Base-by-base conservation (phyloP, 768 basidiomycete genomes). In the Boletus vinaceobasis region DNA sequence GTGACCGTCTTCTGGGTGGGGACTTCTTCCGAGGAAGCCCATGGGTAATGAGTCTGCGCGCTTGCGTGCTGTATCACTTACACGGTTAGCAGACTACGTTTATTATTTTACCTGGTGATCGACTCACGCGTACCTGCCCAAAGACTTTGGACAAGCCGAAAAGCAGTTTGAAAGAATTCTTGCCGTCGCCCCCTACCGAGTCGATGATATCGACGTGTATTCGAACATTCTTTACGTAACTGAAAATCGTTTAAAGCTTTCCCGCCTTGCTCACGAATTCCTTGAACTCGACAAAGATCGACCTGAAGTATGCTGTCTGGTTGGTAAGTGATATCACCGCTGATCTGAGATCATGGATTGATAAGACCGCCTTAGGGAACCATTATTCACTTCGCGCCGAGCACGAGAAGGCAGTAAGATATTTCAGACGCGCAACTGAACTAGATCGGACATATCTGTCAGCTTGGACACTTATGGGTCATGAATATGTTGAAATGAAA, bases 401-500 rank as follows among this genome's bases (percentile, higher is more conserved):
- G 65, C 94, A 98, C 71, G 93, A 93, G 69, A 95, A 96, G 73
- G 94, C 97, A 1, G 87, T 98, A 60, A 88, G 88, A 64, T 98
- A 98, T 72, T 98, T 98, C 73, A 81, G 88, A 59, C 82, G 95
- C 55, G 93, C 96, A 8, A 90, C 94, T n/a, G 88, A 95, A 65
- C 82, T 99, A 44, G 95, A 99, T 70, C 83, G 90, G 52, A 94
- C 90, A 2, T 98, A 94, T 72, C 79, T 98, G 43, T 90, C 94
- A 7, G 97, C 97, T 6, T 99, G 97, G 97, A 98, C 96, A 5
- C 74, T 99, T 59, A 94, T 99, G 93, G 97, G 97, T 1, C 97
- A 99, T 65, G 97, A 98, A 72, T 98, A 90, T 64, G 90, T 99
- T 42, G 97, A 99, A 74, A 87, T 97, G 87, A 98, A 98, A 74